Evolutionary conservation across 345 rosid species (phyloP), one percentile per base, ranked within the genome.

Genomic region (Bruguiera parviflora): DNA sequence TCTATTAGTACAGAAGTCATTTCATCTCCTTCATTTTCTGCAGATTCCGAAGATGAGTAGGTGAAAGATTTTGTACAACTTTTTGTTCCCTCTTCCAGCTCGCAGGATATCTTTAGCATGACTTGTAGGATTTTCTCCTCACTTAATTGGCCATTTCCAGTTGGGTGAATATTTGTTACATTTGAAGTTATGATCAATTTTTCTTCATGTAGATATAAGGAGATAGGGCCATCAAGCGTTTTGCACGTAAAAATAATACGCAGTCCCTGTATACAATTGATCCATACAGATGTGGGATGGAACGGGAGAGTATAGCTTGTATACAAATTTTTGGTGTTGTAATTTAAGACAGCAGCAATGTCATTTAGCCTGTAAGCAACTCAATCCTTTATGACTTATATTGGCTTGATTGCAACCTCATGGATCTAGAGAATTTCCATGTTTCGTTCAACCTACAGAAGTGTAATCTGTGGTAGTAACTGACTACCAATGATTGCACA

Each of bases 11-110:
- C 49, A 33, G 10, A 33, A 63, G 31, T 25, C 24, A 57, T 75
- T 71, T 13, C 47, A 20, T 61, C 58, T 25, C 64, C 37, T 65
- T 49, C 56, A 53, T 67, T 0, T 7, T 61, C 71, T 82, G 79
- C 96, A 91, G 97, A 94, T 80, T 94, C 98, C 16, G 98, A 93
- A 71, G 98, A 94, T 58, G 98, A 91, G 61, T 89, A 93, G 91
- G 66, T 61, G 72, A 72, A 35, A 46, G 77, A 61, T 52, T 73
- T 67, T 57, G 60, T 58, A 25, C 32, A 9, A 19, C 32, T 11
- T 46, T 70, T 57, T 73, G 52, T 71, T 72, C 60, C 55, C 49
- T 7, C 53, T 37, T 55, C 35, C 53, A 71, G 69, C 74, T 63
- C 18, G 6, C 63, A 25, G 73, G 69, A 64, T 73, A 70, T 13